A percentile compares a stretch with the other conserved stretches of the same genome.
Evolutionary conservation across 106 monocot species (phyloP).

Genomic region (Apostasia ramifera): DNA sequence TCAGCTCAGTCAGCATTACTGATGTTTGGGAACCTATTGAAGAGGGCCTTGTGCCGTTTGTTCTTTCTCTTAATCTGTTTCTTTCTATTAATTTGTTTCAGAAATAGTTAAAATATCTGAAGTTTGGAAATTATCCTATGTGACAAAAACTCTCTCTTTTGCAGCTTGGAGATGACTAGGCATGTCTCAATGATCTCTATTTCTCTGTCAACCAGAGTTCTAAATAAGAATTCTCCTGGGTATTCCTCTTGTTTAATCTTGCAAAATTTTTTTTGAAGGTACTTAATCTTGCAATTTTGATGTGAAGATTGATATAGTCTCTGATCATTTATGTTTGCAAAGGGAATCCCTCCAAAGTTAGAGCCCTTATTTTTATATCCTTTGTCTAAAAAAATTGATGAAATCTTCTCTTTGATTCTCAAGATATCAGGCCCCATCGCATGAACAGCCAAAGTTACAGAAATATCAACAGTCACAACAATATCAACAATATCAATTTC

Average conservation of each 20-base stretch:
- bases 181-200: constrained; percentile 99
- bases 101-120: background rate
- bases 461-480: constrained; percentile 20
- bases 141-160: constrained; percentile 3
- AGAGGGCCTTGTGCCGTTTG: constrained; percentile 96
- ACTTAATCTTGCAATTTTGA: background rate
- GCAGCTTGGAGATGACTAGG: constrained; percentile 89
- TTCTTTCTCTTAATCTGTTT: constrained; percentile 8
- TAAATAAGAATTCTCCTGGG: constrained; percentile 72
- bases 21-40: constrained; percentile 99
- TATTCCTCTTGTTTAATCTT: constrained; percentile 14
- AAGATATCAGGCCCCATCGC: constrained; percentile 72
- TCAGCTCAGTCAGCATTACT: constrained; percentile 87
- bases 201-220: constrained; percentile 50
- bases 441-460: constrained; percentile 49
- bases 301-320: no score
- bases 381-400: background rate
- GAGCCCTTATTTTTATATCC: background rate
- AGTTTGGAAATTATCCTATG: background rate
- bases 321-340: no score
- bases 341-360: no score
- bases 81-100: background rate
- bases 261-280: background rate
- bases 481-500: constrained; percentile 33
- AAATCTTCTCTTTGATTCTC: background rate